A percentile compares a stretch with the other conserved stretches of the same genome.
Evolutionary conservation across 805 yeast species (phyloP).

Genomic region (Ogataea salicorniae): DNA sequence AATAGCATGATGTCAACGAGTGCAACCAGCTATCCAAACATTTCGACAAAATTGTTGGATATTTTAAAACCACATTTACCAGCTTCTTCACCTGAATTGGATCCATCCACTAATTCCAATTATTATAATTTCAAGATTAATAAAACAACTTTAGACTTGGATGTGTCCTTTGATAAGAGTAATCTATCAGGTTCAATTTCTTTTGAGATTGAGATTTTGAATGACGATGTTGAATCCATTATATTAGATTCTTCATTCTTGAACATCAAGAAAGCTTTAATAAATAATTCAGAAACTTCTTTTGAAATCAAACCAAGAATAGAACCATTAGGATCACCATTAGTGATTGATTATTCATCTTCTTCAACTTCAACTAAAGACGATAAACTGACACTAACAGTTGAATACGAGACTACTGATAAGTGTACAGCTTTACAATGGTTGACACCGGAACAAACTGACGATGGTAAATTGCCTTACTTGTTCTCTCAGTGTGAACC

Average conservation of each 20-base stretch:
- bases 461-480: constrained; percentile 63
- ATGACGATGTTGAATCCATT: constrained; percentile 31
- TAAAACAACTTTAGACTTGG: constrained; percentile 47
- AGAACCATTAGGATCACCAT: constrained; percentile 58
- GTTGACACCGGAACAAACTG: constrained; percentile 68
- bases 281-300: constrained; percentile 35
- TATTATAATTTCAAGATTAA: constrained; percentile 48
- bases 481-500: constrained; percentile 90
- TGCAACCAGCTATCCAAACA: constrained; percentile 21
- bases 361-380: constrained; percentile 2
- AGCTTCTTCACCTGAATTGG: constrained; percentile 46
- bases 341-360: constrained; percentile 31
- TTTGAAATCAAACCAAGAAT: constrained; percentile 36
- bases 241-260: constrained; percentile 67
- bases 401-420: constrained; percentile 65
- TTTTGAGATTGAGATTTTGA: constrained; percentile 36
- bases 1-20: constrained; percentile 3
- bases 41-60: constrained; percentile 20
- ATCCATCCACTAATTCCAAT: constrained; percentile 77
- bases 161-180: constrained; percentile 50
- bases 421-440: constrained; percentile 84
- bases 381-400: constrained; percentile 25
- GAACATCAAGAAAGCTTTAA: constrained; percentile 37
- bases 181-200: constrained; percentile 51
- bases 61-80: constrained; percentile 32